phyloP scores from a whole-genome alignment of 2,329 filamentous ascomycete genomes.

The Chalaropsis ovoidea region DNA sequence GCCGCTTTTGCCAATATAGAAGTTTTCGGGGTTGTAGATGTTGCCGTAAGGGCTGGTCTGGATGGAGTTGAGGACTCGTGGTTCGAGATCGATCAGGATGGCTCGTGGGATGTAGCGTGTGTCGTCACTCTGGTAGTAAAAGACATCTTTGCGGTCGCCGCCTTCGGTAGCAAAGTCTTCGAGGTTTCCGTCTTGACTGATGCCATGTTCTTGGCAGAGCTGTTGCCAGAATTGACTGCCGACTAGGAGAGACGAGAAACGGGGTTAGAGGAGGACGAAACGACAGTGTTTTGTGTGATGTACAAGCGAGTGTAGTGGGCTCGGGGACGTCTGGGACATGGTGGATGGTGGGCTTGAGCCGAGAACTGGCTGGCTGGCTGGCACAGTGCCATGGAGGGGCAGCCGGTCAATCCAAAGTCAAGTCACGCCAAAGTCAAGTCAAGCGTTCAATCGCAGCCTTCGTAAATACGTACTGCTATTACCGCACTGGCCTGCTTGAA shows the following conservation, averaged over 20 bases:
- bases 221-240: slow-evolving; percentile 99
- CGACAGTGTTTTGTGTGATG: neutral
- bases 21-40: slow-evolving; percentile 99
- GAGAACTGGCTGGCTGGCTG: neutral
- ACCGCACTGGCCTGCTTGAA: slow-evolving; percentile 98
- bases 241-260: slow-evolving; percentile 47
- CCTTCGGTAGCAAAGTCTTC: slow-evolving; percentile 97
- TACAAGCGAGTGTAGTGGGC: too few relatives aligned
- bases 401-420: too few relatives aligned
- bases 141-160: slow-evolving; percentile 95
- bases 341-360: too few relatives aligned
- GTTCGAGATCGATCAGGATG: slow-evolving; percentile 90
- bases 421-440: too few relatives aligned
- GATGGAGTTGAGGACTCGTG: slow-evolving; percentile 83
- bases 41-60: slow-evolving; percentile 92
- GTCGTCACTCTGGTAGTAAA: slow-evolving; percentile 99
- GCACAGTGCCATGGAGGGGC: neutral
- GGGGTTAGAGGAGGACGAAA: slow-evolving; percentile 1
- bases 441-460: too few relatives aligned
- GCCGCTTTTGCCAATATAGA: slow-evolving; percentile 90
- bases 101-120: slow-evolving; percentile 95
- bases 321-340: too few relatives aligned
- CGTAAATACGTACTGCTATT: slow-evolving; percentile 79
- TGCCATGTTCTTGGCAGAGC: slow-evolving; percentile 93
- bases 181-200: slow-evolving; percentile 92